A percentile compares a stretch with the other conserved stretches of the same genome.
phyloP scores from a whole-genome alignment of 371 early-diverging fungal species.

The Mortierella sp. region DNA sequence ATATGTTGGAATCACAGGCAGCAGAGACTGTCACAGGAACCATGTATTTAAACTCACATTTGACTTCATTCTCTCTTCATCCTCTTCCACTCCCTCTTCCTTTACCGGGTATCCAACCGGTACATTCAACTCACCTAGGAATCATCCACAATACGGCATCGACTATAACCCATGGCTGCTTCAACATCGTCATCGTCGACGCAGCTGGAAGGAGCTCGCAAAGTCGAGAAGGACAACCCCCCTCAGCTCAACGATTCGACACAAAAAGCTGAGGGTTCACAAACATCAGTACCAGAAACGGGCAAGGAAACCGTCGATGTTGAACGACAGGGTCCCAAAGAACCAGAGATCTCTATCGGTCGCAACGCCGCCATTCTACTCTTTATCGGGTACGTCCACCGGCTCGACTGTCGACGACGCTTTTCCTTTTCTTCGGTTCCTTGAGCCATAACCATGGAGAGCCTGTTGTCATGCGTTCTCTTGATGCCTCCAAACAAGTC shows the following conservation, averaged over 20 bases:
- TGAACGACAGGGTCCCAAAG: conserved; percentile 14
- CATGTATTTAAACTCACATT: too few species aligned
- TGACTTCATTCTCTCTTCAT: too few species aligned
- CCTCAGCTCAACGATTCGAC: neutral
- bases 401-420: neutral
- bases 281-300: neutral
- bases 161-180: too few species aligned
- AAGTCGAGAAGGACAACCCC: neutral
- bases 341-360: conserved; percentile 10
- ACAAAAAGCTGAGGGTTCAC: neutral
- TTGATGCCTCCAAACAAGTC: neutral
- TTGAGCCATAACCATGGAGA: neutral
- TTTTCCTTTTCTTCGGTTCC: neutral
- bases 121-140: too few species aligned
- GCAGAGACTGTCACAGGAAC: too few species aligned
- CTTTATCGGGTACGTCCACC: conserved; percentile 37
- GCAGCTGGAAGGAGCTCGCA: conserved; percentile 15
- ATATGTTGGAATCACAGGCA: too few species aligned
- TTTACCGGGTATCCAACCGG: too few species aligned
- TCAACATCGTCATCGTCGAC: conserved; percentile 35
- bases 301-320: conserved; percentile 12
- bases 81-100: too few species aligned
- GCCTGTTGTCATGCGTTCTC: too few species aligned
- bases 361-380: conserved; percentile 36
- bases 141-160: too few species aligned